Percentiles rank a stretch among this genome's conserved stretches.
These are phyloP conservation scores for Primulina huaijiensis DNA, from an alignment of 257 asterid genomes.

Conservation along the genomic window DNA sequence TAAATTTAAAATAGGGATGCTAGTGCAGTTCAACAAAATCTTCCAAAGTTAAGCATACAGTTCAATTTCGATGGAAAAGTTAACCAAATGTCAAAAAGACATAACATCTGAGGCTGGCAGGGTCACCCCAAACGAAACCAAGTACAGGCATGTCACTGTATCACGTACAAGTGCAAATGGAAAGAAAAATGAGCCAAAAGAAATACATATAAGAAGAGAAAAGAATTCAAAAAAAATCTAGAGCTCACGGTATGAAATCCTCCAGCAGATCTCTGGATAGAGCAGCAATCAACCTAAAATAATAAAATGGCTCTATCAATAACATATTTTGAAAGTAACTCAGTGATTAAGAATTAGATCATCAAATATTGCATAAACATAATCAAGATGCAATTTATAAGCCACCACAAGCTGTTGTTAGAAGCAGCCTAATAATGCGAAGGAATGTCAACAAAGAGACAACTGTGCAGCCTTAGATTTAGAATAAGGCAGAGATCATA, in stretches of 20 bases:
- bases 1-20: no score
- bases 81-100: not conserved
- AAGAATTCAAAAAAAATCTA: slow-evolving; percentile 20
- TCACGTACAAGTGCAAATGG: slow-evolving; percentile 1
- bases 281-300: slow-evolving; percentile 77
- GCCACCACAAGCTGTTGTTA: slow-evolving; percentile 8
- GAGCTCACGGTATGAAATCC: slow-evolving; percentile 79
- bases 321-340: slow-evolving; percentile 13
- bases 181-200: slow-evolving; percentile 7
- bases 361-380: slow-evolving; percentile 2
- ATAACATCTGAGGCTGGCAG: not conserved
- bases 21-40: no score
- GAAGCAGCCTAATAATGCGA: slow-evolving; percentile 1
- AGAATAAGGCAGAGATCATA: not conserved
- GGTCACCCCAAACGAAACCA: not conserved
- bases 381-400: slow-evolving; percentile 1
- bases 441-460: slow-evolving; percentile 1
- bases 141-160: not conserved
- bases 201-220: not conserved
- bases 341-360: slow-evolving; percentile 3
- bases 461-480: not conserved
- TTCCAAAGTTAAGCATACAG: not conserved
- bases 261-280: slow-evolving; percentile 81
- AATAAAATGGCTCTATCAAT: slow-evolving; percentile 5
- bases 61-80: no score